phyloP scores from a whole-genome alignment of 352 stramenopile species.

The Phytophthora hibernalis region DNA sequence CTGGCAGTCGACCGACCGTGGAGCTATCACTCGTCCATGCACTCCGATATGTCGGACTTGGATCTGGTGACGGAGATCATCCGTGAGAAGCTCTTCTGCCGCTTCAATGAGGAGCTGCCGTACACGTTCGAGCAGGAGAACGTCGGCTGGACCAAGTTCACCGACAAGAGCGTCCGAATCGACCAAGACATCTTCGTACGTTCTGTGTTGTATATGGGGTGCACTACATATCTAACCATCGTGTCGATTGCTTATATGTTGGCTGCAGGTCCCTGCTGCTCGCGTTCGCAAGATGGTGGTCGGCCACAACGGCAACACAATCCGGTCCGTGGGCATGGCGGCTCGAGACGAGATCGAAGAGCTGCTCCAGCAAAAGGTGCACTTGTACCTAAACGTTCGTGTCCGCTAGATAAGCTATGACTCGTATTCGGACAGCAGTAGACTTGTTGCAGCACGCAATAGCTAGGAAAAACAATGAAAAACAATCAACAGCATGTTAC shows the following conservation, averaged over 20 bases:
- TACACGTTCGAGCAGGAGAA: slow-evolving; percentile 88
- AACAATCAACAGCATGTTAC: slow-evolving; percentile 6
- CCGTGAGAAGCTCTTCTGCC: slow-evolving; percentile 87
- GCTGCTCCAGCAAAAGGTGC: slow-evolving; percentile 72
- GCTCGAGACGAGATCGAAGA: slow-evolving; percentile 80
- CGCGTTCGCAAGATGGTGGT: slow-evolving; percentile 85
- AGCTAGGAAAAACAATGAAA: slow-evolving; percentile 12
- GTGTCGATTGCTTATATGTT: not conserved
- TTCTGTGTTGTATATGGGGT: slow-evolving; percentile 9
- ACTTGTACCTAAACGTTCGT: slow-evolving; percentile 89
- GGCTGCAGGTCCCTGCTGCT: slow-evolving; percentile 64
- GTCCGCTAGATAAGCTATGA: slow-evolving; percentile 53
- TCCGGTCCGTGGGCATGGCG: slow-evolving; percentile 75
- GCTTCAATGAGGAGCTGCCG: slow-evolving; percentile 89
- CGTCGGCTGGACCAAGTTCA: slow-evolving; percentile 88
- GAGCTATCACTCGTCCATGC: slow-evolving; percentile 89
- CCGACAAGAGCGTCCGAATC: slow-evolving; percentile 86
- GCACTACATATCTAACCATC: not conserved
- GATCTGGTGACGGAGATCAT: slow-evolving; percentile 90
- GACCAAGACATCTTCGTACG: slow-evolving; percentile 91
- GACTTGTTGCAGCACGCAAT: slow-evolving; percentile 14
- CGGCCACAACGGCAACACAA: slow-evolving; percentile 78
- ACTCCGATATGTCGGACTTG: slow-evolving; percentile 83
- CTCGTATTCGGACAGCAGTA: not conserved
- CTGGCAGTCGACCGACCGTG: slow-evolving; percentile 79